phyloP scores from a whole-genome alignment of 2,329 filamentous ascomycete genomes.

The Leptographium galeiforme region DNA sequence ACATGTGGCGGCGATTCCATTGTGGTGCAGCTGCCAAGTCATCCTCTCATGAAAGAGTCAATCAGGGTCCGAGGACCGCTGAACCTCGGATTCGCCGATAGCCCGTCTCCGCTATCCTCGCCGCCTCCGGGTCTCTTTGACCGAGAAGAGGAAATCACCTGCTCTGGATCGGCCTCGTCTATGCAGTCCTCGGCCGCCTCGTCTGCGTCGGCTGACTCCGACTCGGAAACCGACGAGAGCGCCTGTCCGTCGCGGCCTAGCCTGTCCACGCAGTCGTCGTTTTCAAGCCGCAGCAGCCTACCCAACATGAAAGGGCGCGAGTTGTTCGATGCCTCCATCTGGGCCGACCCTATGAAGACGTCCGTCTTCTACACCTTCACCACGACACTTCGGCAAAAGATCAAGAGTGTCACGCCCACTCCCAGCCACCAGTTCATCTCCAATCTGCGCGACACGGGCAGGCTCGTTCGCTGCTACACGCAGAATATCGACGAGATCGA shows the following conservation, averaged over 20 bases:
- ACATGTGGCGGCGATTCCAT: conserved; percentile 1
- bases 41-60: not conserved
- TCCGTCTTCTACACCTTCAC: conserved; percentile 62
- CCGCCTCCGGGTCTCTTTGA: conserved; percentile 41
- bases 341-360: conserved; percentile 53
- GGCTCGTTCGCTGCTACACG: conserved; percentile 59
- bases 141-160: conserved; percentile 24
- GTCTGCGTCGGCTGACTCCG: conserved; percentile 6
- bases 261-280: conserved; percentile 18
- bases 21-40: conserved; percentile 4
- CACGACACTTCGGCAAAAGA: conserved; percentile 51
- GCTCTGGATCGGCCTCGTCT: conserved; percentile 18
- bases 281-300: conserved; percentile 21
- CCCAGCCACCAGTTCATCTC: conserved; percentile 56
- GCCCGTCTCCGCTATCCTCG: conserved; percentile 44
- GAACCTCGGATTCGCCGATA: conserved; percentile 12
- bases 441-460: conserved; percentile 51
- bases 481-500: conserved; percentile 67
- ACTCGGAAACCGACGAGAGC: conserved; percentile 31
- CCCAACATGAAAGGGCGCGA: conserved; percentile 58
- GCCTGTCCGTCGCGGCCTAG: conserved; percentile 24
- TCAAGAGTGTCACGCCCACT: conserved; percentile 49
- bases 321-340: conserved; percentile 58
- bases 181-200: conserved; percentile 19
- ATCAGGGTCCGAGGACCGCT: conserved; percentile 10